Base-by-base conservation (phyloP, 1,139 yeast species). In the Blastobotrys raffinosifermentans region DNA sequence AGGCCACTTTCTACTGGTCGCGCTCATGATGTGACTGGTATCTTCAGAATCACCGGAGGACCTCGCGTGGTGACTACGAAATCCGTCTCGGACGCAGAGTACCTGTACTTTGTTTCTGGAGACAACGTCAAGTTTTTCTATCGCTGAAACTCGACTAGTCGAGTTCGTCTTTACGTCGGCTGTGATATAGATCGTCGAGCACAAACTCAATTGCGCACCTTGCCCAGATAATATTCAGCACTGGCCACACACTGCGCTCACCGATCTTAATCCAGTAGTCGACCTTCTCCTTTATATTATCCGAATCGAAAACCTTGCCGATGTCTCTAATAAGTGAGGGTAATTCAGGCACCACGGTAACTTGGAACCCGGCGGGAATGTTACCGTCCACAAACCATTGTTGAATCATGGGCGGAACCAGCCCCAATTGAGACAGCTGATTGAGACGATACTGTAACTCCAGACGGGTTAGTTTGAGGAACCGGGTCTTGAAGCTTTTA, bases 211-310 rank as follows among this genome's bases (percentile, higher is more conserved):
- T 82, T 1, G 91, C 77, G 53, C 96, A 85, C 38, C 99, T 67
- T 0, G 95, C 83, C 77, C 89, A 80, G 30, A 93, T 67, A 31
- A 89, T 66, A 0, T 96, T 86, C 47, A 86, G 70, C 43, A 85
- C 74, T 1, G 96, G 95, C 98, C 98, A 91, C 0, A 89, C 87
- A 34, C 94, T 82, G 47, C 83, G 70, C 58, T 89, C 97, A 3
- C 99, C 99, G 22, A 89, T 87, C 37, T 73, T 65, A 2, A 87
- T 77, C 94, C 97, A 89, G 54, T 86, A 86, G 2, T 87, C 84
- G 20, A 87, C 81, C 55, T 85, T 87, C 41, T 78, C 75, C 38
- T 64, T 55, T 10, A 75, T 64, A 42, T 75, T 67, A 46, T 85
- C 84, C 6, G 85, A 78, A 49, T 87, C 94, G 51, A 83, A 78